Evolutionary conservation across 768 basidiomycete genomes (phyloP).

Genomic region (Lyophyllum semitale): DNA sequence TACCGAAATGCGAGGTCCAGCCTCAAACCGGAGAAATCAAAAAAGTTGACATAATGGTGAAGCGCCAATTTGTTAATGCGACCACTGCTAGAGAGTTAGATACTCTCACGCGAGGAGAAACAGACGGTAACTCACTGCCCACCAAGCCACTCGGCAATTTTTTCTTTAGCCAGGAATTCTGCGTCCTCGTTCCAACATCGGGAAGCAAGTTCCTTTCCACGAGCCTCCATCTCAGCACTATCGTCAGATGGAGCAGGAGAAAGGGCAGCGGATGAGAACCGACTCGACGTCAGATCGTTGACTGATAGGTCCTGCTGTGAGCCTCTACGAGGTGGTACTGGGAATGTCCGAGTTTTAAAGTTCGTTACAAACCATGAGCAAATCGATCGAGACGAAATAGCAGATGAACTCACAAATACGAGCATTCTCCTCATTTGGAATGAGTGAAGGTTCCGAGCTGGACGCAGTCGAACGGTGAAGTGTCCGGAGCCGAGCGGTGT

Average conservation of each 20-base stretch:
- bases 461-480: slow-evolving; percentile 75
- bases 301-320: slow-evolving; percentile 61
- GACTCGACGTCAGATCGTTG: slow-evolving; percentile 48
- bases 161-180: slow-evolving; percentile 80
- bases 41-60: slow-evolving; percentile 81
- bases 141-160: slow-evolving; percentile 96
- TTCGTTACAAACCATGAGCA: neutral
- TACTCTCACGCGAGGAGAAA: neutral
- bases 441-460: slow-evolving; percentile 80
- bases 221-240: slow-evolving; percentile 54
- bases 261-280: slow-evolving; percentile 46
- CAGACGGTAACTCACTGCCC: slow-evolving; percentile 65
- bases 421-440: slow-evolving; percentile 53
- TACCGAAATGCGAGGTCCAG: slow-evolving; percentile 92
- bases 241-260: slow-evolving; percentile 53
- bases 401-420: slow-evolving; percentile 43
- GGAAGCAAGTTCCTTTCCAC: slow-evolving; percentile 72
- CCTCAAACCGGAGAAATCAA: slow-evolving; percentile 82
- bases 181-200: slow-evolving; percentile 89
- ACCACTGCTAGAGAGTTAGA: slow-evolving; percentile 48
- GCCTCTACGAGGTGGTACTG: slow-evolving; percentile 27
- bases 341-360: neutral
- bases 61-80: slow-evolving; percentile 75
- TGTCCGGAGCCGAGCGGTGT: slow-evolving; percentile 51
- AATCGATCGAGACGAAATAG: neutral